Evolutionary conservation across 805 yeast species (phyloP).

Genomic region (Starmerella cellae): DNA sequence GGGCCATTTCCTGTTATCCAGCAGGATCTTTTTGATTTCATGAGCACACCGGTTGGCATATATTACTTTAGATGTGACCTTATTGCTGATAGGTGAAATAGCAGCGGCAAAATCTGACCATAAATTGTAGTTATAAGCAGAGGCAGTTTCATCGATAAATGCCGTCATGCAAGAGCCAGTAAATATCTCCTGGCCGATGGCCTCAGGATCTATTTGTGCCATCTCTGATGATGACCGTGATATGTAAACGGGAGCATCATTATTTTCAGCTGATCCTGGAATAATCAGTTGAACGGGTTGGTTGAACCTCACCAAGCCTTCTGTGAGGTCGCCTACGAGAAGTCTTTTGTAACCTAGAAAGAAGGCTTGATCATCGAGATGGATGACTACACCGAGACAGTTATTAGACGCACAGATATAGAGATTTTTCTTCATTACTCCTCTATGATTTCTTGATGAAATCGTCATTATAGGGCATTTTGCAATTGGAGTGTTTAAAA

Average conservation of each 20-base stretch:
- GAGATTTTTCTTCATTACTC: background rate
- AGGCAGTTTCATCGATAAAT: no score
- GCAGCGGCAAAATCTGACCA: no score
- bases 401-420: background rate
- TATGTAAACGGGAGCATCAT: background rate
- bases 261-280: background rate
- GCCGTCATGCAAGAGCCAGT: no score
- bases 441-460: no score
- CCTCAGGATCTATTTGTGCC: background rate
- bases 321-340: background rate
- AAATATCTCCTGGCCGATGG: background rate
- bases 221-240: background rate
- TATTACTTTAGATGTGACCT: background rate
- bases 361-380: background rate
- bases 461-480: background rate
- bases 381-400: background rate
- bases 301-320: background rate
- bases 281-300: background rate
- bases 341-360: background rate
- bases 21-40: constrained; percentile 1
- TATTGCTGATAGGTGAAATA: no score
- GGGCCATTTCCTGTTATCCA: constrained; percentile 10
- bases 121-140: no score
- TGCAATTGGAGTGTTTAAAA: background rate
- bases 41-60: background rate